Conservation (phyloP, 1,139 yeast species). For the Scheffersomyces insectosa region DNA sequence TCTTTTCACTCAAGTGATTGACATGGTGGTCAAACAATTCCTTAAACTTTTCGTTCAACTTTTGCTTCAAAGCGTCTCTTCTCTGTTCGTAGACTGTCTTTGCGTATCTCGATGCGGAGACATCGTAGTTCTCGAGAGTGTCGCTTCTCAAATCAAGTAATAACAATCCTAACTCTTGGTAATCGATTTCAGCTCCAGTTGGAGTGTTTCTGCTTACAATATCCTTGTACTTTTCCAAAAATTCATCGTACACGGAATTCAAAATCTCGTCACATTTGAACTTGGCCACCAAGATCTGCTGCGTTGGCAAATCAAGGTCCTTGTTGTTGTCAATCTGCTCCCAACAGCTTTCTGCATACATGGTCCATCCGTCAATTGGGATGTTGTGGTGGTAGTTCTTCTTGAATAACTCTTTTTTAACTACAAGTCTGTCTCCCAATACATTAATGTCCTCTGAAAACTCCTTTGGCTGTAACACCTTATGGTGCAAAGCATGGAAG, state of each 20-base stretch:
- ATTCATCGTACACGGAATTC: slow-evolving; percentile 48
- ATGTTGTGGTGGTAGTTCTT: slow-evolving; percentile 78
- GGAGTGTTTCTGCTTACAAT: slow-evolving; percentile 12
- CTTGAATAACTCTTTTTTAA: slow-evolving; percentile 55
- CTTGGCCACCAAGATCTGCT: slow-evolving; percentile 90
- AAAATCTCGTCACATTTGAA: slow-evolving; percentile 93
- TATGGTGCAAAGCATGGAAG: slow-evolving; percentile 84
- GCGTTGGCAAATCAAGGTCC: slow-evolving; percentile 94
- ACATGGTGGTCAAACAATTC: slow-evolving; percentile 41
- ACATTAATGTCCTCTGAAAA: slow-evolving; percentile 63
- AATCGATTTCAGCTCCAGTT: slow-evolving; percentile 24
- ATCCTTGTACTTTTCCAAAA: slow-evolving; percentile 36
- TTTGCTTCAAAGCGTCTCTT: slow-evolving; percentile 46
- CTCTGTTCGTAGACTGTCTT: slow-evolving; percentile 65
- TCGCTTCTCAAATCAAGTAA: slow-evolving; percentile 43
- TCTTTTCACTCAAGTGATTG: slow-evolving; percentile 6
- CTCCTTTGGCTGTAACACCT: slow-evolving; percentile 73
- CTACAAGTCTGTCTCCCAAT: slow-evolving; percentile 63
- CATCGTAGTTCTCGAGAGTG: slow-evolving; percentile 58
- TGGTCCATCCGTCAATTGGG: slow-evolving; percentile 95
- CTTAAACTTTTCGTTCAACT: slow-evolving; percentile 45
- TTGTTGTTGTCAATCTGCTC: slow-evolving; percentile 88
- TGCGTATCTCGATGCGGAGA: slow-evolving; percentile 72
- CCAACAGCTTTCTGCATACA: slow-evolving; percentile 92
- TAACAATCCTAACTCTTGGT: slow-evolving; percentile 39